Evolutionary conservation across 805 yeast genomes (phyloP), one percentile per base, ranked within the genome.

Genomic region (Spencermartinsiella europaea): DNA sequence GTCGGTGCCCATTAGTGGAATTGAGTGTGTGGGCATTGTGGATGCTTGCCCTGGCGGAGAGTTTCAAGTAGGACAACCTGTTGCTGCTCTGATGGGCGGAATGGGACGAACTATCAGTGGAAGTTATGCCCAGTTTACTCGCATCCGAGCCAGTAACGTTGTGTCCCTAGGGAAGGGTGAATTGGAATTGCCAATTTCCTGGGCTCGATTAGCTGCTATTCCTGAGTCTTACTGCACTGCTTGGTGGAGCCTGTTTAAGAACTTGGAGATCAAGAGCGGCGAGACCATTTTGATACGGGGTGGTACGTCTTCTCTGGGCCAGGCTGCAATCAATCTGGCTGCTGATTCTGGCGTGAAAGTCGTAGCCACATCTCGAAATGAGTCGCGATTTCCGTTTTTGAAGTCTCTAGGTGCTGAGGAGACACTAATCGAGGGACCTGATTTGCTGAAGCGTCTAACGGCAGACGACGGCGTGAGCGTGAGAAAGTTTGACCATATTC

Each of bases 291-390:
- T 62, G 7, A 45, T 62, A 10, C 61, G 60, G 48, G 66, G 66
- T 2, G 89, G 84, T 53, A 77, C 86, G 17, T 72, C 85, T 20
- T 73, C 83, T 27, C 71, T 81, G 12, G 88, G 88, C 20, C 69
- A 67, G 41, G 41, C 68, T 21, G 78, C 80, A 8, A 72, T 80
- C 46, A 89, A 84, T 68, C 52, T 80, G 38, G 83, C 83, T 20
- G 75, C 76, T 55, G 58, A 68, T 27, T 48, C 75, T 21, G 78
- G 76, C 14, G 71, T 60, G 55, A 70, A 69, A 40, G 73, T 76
- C 40, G 62, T 74, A 43, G 73, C 74, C 2, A 73, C 77, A 37
- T 80, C 84, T 12, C 74, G 81, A 2, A 57, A 64, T 44, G 73
- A 71, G 54, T 67, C 77, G 58, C 34, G 34, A 21, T 67, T 65